Conservation (phyloP, 140 eudicot genomes). For the Oenanthe javanica region DNA sequence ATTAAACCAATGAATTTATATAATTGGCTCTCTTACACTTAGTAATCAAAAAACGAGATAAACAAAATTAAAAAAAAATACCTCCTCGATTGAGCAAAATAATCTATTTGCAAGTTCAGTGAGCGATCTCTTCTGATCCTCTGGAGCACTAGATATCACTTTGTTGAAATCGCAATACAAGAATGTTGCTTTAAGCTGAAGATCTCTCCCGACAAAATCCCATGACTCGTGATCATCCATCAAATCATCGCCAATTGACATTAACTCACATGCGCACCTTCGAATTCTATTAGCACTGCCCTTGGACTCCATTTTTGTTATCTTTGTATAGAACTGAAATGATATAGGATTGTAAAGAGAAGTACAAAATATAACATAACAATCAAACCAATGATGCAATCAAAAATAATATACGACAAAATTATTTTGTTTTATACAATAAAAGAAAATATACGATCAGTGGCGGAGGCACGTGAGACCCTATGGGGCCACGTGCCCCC, state of each 20-base stretch:
- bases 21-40: neutral
- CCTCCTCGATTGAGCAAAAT: constrained; percentile 5
- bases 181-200: constrained; percentile 2
- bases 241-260: neutral
- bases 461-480: too few species aligned
- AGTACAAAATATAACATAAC: neutral
- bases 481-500: too few species aligned
- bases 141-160: constrained; percentile 2
- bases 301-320: neutral
- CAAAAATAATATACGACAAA: neutral
- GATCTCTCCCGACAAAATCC: neutral
- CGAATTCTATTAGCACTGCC: constrained; percentile 9
- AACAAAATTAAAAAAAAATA: neutral
- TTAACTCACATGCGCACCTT: neutral
- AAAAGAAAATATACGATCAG: neutral
- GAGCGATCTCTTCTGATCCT: constrained; percentile 1
- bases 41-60: neutral
- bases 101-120: constrained; percentile 7
- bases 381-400: neutral
- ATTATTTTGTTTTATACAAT: neutral
- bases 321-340: neutral
- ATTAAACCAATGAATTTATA: neutral
- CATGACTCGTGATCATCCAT: constrained; percentile 2
- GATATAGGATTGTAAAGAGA: neutral
- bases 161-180: constrained; percentile 4